These are phyloP conservation scores for Calocybe indica DNA, from an alignment of 768 basidiomycete genomes.

Conservation along the genomic window DNA sequence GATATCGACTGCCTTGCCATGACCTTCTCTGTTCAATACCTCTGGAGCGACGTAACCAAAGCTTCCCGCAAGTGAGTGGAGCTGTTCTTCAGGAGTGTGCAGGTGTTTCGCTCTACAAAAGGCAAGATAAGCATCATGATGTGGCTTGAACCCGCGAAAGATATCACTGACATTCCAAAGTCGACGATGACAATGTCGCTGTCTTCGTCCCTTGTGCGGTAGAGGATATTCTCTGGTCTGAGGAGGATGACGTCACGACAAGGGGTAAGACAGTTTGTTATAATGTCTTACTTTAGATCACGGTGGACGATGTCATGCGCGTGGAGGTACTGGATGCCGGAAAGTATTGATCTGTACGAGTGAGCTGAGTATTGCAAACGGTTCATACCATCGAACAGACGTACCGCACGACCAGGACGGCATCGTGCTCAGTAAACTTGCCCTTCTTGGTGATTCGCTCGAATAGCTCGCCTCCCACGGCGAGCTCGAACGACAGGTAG, in stretches of 20 bases:
- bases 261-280: neutral
- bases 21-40: slow-evolving; percentile 73
- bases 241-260: slow-evolving; percentile 1
- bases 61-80: slow-evolving; percentile 70
- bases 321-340: slow-evolving; percentile 86
- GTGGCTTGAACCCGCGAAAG: neutral
- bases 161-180: slow-evolving; percentile 80
- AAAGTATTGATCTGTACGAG: slow-evolving; percentile 62
- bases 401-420: slow-evolving; percentile 67
- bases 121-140: neutral
- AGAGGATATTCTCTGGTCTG: slow-evolving; percentile 95
- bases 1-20: slow-evolving; percentile 89
- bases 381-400: slow-evolving; percentile 17
- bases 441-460: slow-evolving; percentile 80
- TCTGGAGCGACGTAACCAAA: slow-evolving; percentile 93
- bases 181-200: slow-evolving; percentile 95
- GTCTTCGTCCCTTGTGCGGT: slow-evolving; percentile 65
- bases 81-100: slow-evolving; percentile 61
- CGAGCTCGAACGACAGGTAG: slow-evolving; percentile 94
- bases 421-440: slow-evolving; percentile 92
- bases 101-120: slow-evolving; percentile 74
- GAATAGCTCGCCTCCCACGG: slow-evolving; percentile 92
- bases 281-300: slow-evolving; percentile 72
- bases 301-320: slow-evolving; percentile 92
- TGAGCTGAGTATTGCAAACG: neutral